A percentile compares a stretch with the other conserved stretches of the same genome.
Evolutionary conservation across 2,329 filamentous ascomycete genomes (phyloP).

Genomic region (Penicillium sp.): DNA sequence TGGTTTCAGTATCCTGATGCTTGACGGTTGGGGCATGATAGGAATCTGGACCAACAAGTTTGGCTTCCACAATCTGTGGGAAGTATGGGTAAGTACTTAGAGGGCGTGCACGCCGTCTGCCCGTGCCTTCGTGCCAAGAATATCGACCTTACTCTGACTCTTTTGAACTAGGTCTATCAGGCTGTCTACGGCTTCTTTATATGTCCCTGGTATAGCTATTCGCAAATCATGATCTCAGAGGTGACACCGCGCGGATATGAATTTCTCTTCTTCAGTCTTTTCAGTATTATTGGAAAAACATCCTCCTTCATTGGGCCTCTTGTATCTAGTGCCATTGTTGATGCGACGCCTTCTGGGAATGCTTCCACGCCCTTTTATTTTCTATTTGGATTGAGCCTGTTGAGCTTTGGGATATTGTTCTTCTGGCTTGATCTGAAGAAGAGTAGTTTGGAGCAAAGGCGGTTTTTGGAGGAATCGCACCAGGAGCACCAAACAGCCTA

Average conservation of each 20-base stretch:
- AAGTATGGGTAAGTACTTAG: slow-evolving; percentile 48
- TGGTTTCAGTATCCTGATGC: slow-evolving; percentile 64
- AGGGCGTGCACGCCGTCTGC: too few species aligned
- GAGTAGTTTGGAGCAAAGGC: slow-evolving; percentile 63
- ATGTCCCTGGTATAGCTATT: slow-evolving; percentile 73
- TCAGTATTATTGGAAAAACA: slow-evolving; percentile 72
- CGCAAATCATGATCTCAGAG: slow-evolving; percentile 72
- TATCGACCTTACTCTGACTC: too few species aligned
- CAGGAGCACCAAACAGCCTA: neutral
- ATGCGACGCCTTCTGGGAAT: slow-evolving; percentile 60
- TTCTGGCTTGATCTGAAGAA: slow-evolving; percentile 65
- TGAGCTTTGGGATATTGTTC: slow-evolving; percentile 59
- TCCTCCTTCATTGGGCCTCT: slow-evolving; percentile 71
- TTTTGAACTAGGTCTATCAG: slow-evolving; percentile 41
- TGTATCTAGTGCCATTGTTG: slow-evolving; percentile 72
- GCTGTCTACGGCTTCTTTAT: slow-evolving; percentile 69
- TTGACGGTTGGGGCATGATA: slow-evolving; percentile 64
- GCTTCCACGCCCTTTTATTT: slow-evolving; percentile 71
- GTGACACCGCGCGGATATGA: slow-evolving; percentile 71
- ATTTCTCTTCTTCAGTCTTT: slow-evolving; percentile 72
- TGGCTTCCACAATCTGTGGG: slow-evolving; percentile 60
- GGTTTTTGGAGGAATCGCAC: slow-evolving; percentile 52
- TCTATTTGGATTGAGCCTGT: slow-evolving; percentile 62
- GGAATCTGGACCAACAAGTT: slow-evolving; percentile 61
- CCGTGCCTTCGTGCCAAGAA: too few species aligned